Percentiles rank a stretch among this genome's conserved stretches.
phyloP scores from a whole-genome alignment of 139 green algal genomes.

The Diplosphaera chodatii region DNA sequence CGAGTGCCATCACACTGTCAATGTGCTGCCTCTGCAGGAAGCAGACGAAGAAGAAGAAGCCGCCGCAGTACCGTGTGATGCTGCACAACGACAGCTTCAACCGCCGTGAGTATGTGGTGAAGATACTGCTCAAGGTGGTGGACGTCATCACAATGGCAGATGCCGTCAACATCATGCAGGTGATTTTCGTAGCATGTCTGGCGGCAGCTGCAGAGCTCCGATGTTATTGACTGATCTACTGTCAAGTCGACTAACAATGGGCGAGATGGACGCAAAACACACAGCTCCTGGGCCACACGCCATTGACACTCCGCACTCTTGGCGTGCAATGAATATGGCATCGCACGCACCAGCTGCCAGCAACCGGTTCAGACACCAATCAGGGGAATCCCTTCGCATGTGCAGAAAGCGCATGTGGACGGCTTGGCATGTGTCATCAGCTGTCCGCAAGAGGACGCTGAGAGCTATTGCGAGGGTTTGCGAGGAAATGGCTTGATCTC shows the following conservation, averaged over 20 bases:
- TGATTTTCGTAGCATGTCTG: too few species aligned
- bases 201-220: too few species aligned
- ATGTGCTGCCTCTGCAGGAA: slow-evolving; percentile 14
- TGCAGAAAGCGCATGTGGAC: slow-evolving; percentile 77
- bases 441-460: slow-evolving; percentile 79
- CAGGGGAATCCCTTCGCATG: too few species aligned
- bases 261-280: too few species aligned
- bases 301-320: too few species aligned
- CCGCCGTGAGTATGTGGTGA: slow-evolving; percentile 86
- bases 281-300: too few species aligned
- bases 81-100: slow-evolving; percentile 94
- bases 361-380: too few species aligned
- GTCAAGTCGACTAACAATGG: too few species aligned
- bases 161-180: slow-evolving; percentile 83
- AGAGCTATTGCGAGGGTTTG: slow-evolving; percentile 78
- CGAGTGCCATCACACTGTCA: neutral
- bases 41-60: slow-evolving; percentile 44
- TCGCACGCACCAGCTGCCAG: too few species aligned
- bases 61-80: slow-evolving; percentile 76
- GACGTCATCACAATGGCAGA: slow-evolving; percentile 75
- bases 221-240: too few species aligned
- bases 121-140: slow-evolving; percentile 83
- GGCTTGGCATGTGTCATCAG: slow-evolving; percentile 74
- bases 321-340: too few species aligned
- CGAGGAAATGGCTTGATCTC: slow-evolving; percentile 78